Evolutionary conservation across 129 eudicot species (phyloP).

Genomic region (Saussurea involucrata): DNA sequence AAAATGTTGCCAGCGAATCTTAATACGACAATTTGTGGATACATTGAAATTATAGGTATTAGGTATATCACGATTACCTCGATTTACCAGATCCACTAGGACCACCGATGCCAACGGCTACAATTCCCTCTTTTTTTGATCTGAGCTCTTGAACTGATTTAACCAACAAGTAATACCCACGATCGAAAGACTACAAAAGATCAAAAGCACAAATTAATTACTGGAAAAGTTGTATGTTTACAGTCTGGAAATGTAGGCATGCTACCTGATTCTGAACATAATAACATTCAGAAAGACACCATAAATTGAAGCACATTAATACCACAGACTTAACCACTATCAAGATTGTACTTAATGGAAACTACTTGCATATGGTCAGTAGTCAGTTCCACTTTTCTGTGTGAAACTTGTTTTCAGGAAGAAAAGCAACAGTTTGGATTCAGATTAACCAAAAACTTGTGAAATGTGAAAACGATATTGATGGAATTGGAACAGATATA

Average conservation of each 20-base stretch:
- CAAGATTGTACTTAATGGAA: not conserved
- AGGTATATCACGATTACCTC: slow-evolving; percentile 71
- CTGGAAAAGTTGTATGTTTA: not conserved
- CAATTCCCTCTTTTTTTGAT: slow-evolving; percentile 83
- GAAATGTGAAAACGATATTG: not conserved
- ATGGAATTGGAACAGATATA: not conserved
- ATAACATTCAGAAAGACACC: not conserved
- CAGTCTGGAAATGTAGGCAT: not conserved
- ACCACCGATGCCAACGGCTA: slow-evolving; percentile 97
- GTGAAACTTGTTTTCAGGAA: not conserved
- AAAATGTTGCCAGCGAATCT: not conserved
- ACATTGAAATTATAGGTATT: slow-evolving; percentile 1
- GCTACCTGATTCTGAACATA: not conserved
- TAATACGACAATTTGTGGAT: not conserved
- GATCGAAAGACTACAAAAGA: slow-evolving; percentile 78
- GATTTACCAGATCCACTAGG: slow-evolving; percentile 99
- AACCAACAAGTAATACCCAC: slow-evolving; percentile 86
- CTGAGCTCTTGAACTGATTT: slow-evolving; percentile 97
- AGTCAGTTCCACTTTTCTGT: slow-evolving; percentile 7
- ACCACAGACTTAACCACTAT: not conserved
- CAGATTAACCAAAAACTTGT: not conserved
- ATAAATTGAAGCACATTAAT: not conserved
- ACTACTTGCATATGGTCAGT: not conserved
- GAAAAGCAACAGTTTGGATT: not conserved
- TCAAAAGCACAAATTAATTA: slow-evolving; percentile 11